These are phyloP conservation scores for Austroboletus novae-zelandiae DNA, from an alignment of 1,284 basidiomycete species.

Conservation along the genomic window DNA sequence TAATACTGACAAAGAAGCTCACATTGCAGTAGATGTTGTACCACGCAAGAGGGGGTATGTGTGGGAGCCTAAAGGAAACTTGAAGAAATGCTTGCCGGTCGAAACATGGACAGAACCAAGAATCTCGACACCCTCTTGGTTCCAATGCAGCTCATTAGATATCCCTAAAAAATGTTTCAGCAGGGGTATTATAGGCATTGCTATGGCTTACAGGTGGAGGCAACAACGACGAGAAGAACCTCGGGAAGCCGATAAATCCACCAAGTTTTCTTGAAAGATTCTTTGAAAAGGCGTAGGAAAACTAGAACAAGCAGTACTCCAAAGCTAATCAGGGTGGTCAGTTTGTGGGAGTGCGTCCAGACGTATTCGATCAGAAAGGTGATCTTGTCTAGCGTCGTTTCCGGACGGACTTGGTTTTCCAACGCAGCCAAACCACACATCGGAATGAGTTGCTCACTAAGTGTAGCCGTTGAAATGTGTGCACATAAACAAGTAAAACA, in stretches of 20 bases:
- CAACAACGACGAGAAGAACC: constrained; percentile 74
- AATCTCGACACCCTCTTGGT: constrained; percentile 74
- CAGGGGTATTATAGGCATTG: background rate
- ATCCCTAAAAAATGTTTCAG: constrained; percentile 49
- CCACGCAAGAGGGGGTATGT: constrained; percentile 65
- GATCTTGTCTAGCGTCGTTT: constrained; percentile 73
- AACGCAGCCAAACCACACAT: constrained; percentile 75
- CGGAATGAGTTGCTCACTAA: constrained; percentile 76
- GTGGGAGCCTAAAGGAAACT: constrained; percentile 61
- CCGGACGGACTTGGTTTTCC: constrained; percentile 51
- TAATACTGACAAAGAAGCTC: constrained; percentile 22
- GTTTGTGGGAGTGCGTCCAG: constrained; percentile 52
- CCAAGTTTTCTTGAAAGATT: constrained; percentile 46
- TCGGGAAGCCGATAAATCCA: constrained; percentile 83
- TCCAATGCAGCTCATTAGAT: constrained; percentile 72
- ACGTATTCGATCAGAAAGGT: constrained; percentile 72
- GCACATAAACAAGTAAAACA: background rate
- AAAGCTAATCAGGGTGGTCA: constrained; percentile 75
- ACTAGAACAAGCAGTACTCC: constrained; percentile 65
- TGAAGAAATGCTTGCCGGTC: constrained; percentile 57
- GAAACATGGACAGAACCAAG: constrained; percentile 74
- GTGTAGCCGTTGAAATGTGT: constrained; percentile 3
- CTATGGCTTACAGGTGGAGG: constrained; percentile 66
- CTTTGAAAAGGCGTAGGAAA: constrained; percentile 54
- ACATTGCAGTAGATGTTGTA: constrained; percentile 81